Base-by-base conservation (phyloP, 2,329 filamentous ascomycete genomes). In the Alternaria sp. region DNA sequence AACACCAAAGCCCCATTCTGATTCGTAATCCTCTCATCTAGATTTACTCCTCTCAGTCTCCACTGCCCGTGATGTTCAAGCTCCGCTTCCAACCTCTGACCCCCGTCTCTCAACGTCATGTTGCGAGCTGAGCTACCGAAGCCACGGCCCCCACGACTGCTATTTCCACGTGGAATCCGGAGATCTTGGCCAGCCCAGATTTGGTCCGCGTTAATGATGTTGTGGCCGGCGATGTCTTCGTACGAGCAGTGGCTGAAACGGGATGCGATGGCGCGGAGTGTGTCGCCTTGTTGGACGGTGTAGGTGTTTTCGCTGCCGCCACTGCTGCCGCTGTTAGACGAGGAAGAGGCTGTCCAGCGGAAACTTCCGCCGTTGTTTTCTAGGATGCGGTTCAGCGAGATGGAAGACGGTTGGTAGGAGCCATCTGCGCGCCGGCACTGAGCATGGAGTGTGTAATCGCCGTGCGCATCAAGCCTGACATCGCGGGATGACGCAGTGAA, bases 121-220 rank as follows among this genome's bases (percentile, higher is more conserved):
- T 72, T 68, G 31, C 69, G 54, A 1, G 70, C 70, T 21, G 63
- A 65, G 3, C 56, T 58, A 21, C 62, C 69, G 53, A 72, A 72
- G 11, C 44, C 51, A 2, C 56, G 31, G 3, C 28, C 28, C 9
- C 44, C 45, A 31, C 70, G 64, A 37, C 68, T 54, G 17, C 58
- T 65, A 4, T 65, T 50, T 0, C 67, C 68, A 9, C 68, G 67
- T 2, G 69, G 70, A 2, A 72, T 49, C 42, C 67, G 61, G 23
- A 72, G 37, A 5, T 63, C 65, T 63, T 72, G 69, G 1, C 70
- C 70, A 1, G 69, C 69, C 56, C 69, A 72, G 21, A 72, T 71
- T 61, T 70, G 63, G 26, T 72, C 70, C 0, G 68, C 54, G 17
- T 72, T 72, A 33, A 49, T 51, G 21, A 72, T 70, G 33, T 68